Percentiles rank a stretch among this genome's conserved stretches.
Evolutionary conservation across 805 yeast species (phyloP).

Genomic region (Candida verbasci): DNA sequence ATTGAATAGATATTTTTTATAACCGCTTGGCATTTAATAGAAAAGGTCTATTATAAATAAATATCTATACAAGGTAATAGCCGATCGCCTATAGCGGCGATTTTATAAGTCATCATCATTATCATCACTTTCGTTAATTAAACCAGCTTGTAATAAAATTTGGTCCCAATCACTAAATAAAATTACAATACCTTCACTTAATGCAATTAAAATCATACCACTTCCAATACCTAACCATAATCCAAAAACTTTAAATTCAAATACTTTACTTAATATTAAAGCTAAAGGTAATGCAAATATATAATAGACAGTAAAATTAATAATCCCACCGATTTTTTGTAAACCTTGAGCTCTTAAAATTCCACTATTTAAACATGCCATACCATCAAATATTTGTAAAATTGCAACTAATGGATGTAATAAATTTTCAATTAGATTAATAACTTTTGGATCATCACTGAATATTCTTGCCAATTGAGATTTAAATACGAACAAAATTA

Average conservation of each 20-base stretch:
- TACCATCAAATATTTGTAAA: conserved; percentile 64
- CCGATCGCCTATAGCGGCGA: conserved; percentile 3
- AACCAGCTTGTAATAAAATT: conserved; percentile 33
- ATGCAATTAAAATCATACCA: conserved; percentile 55
- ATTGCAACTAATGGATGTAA: conserved; percentile 60
- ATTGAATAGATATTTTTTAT: too few species aligned
- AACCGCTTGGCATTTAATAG: too few species aligned
- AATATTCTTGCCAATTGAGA: conserved; percentile 52
- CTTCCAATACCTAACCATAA: conserved; percentile 72
- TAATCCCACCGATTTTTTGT: conserved; percentile 66
- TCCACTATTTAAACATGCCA: conserved; percentile 70
- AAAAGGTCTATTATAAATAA: too few species aligned
- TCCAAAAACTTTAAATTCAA: conserved; percentile 50
- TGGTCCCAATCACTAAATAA: conserved; percentile 50
- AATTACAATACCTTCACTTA: conserved; percentile 45
- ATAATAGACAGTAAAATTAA: conserved; percentile 70
- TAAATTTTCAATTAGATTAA: conserved; percentile 44
- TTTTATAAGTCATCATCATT: conserved; percentile 7
- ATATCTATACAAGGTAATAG: too few species aligned
- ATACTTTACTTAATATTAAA: conserved; percentile 44
- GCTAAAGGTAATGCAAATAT: conserved; percentile 67
- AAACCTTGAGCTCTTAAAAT: conserved; percentile 72
- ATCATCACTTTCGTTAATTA: conserved; percentile 12
- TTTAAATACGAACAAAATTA: conserved; percentile 43
- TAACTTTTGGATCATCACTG: conserved; percentile 58